These are phyloP conservation scores for Trypanosoma scelopori DNA, from an alignment of 208 protist species.

Conservation along the genomic window DNA sequence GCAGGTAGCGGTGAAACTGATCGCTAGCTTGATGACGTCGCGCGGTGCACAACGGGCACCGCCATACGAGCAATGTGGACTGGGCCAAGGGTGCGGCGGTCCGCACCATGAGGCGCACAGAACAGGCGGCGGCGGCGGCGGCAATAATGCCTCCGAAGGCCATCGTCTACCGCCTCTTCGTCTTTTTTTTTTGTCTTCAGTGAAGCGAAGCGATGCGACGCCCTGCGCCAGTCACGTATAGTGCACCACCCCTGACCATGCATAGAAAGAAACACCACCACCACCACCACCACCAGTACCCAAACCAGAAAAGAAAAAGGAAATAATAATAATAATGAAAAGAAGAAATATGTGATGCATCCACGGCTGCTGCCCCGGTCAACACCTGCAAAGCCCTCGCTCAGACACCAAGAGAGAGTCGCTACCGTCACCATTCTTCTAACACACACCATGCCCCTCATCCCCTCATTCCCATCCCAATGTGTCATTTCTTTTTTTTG, in stretches of 20 bases:
- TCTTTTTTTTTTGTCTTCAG: neutral
- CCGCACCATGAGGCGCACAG: neutral
- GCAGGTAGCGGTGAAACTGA: slow-evolving; percentile 83
- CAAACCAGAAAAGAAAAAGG: no score
- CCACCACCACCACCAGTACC: no score
- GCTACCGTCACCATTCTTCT: slow-evolving; percentile 3
- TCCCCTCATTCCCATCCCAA: neutral
- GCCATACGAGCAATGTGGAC: neutral
- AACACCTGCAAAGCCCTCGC: neutral
- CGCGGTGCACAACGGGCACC: slow-evolving; percentile 19
- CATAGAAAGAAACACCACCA: slow-evolving; percentile 19
- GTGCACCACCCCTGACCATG: neutral
- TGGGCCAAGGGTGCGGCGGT: neutral
- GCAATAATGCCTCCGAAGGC: no score
- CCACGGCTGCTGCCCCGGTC: no score
- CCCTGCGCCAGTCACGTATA: neutral
- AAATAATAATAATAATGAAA: slow-evolving; percentile 20
- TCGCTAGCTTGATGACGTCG: slow-evolving; percentile 62
- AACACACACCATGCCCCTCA: neutral
- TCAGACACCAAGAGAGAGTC: neutral
- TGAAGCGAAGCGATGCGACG: neutral
- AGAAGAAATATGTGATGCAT: neutral
- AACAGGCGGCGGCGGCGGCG: neutral
- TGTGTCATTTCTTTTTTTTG: neutral
- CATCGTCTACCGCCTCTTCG: neutral